Evolutionary conservation across 345 rosid species (phyloP).

Genomic region (Salix purpurea): DNA sequence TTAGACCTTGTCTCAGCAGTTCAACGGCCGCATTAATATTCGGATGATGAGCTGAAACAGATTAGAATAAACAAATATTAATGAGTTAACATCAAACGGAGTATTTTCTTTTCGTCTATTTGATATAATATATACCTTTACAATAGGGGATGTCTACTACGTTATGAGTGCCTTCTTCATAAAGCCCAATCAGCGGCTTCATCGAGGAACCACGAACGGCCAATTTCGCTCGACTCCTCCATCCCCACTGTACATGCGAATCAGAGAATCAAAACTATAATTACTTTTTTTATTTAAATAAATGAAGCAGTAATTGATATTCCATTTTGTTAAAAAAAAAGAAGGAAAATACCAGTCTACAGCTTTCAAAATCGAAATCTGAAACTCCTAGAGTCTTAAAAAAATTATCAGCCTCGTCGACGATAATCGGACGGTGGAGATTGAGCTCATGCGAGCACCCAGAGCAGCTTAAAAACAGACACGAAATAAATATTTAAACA

Average conservation of each 20-base stretch:
- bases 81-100: neutral
- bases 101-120: too few species aligned
- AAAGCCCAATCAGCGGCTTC: slow-evolving; percentile 75
- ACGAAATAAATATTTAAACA: neutral
- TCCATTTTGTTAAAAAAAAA: neutral
- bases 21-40: slow-evolving; percentile 79
- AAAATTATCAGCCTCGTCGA: slow-evolving; percentile 68
- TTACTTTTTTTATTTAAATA: neutral
- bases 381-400: slow-evolving; percentile 58
- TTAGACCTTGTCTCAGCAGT: slow-evolving; percentile 64
- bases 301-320: neutral
- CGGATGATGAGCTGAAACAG: slow-evolving; percentile 81
- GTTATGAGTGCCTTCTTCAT: slow-evolving; percentile 80
- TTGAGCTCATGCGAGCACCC: slow-evolving; percentile 86
- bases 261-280: slow-evolving; percentile 13
- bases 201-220: slow-evolving; percentile 76
- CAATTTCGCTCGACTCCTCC: slow-evolving; percentile 90
- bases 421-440: slow-evolving; percentile 69
- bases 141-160: slow-evolving; percentile 81
- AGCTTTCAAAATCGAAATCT: slow-evolving; percentile 83
- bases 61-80: neutral
- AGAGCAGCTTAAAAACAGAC: slow-evolving; percentile 54
- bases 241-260: slow-evolving; percentile 59
- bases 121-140: slow-evolving; percentile 43
- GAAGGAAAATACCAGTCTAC: slow-evolving; percentile 52